Evolutionary conservation across 2,329 filamentous ascomycete species (phyloP), one percentile per base, ranked within the genome.

Genomic region (Microthyrium microscopicum): DNA sequence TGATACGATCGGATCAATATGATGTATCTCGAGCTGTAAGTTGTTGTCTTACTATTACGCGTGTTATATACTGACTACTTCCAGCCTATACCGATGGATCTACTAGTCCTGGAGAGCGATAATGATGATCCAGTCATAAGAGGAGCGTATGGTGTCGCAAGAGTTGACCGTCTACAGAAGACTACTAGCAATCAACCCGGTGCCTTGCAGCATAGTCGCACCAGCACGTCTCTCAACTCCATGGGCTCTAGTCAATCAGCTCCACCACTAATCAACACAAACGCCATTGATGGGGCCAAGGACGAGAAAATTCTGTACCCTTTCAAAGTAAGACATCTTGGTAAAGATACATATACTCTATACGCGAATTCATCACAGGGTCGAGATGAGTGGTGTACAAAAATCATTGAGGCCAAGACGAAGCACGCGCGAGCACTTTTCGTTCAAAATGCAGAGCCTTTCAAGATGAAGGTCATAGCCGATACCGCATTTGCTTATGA

Each of bases 1-100:
- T 69, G n/a, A 68, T 77, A 34, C 89, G 78, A 56, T 83, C 81
- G 45, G 73, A 78, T 46, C 65, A 67, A 42, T 98, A 89, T 45
- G 89, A 98, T 53, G 87, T 98, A 20, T 94, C 85, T 1, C 85
- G 91, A 53, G n/a, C n/a, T n/a, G n/a, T n/a, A n/a, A n/a, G n/a
- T n/a, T n/a, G 67, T 92, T 55, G 75, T 78, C 12, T 22, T 28
- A 28, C 20, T 27, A n/a, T 28, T 21, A 32, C 31, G 31, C 4
- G 29, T 16, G 20, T 38, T 36, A 31, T 25, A 20, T 22, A 8
- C n/a, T n/a, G n/a, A n/a, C n/a, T n/a, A n/a, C n/a, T n/a, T n/a
- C n/a, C 33, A 78, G 62, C 83, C 80, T 5, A 94, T 98, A 41
- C 89, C 89, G 0, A 98, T 98, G 87, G 85, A 92, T 45, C 64